Evolutionary conservation across 2,329 filamentous ascomycete species (phyloP), one percentile per base, ranked within the genome.

Genomic region (Alternaria triticimaculans): DNA sequence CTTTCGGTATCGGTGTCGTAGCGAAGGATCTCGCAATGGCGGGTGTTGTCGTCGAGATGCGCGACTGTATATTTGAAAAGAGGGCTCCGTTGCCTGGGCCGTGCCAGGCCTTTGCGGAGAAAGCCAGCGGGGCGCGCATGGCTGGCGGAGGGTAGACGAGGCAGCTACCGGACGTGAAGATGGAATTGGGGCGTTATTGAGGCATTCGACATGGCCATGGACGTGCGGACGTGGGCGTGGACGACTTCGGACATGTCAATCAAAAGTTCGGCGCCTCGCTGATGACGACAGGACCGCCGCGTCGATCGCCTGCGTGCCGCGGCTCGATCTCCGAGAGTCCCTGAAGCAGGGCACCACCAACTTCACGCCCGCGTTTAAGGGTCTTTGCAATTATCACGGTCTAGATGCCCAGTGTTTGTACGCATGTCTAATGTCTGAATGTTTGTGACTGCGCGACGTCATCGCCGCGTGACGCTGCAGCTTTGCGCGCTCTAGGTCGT

Each of bases 121-220:
- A 67, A 46, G 68, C 66, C 54, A 73, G 67, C 63, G 74, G 69
- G 66, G 72, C 71, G 73, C 78, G 78, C 79, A 80, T 80, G 61
- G 74, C 75, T 70, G 53, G 56, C 57, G 51, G 59, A 10, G 56
- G 67, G 69, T 60, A 72, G 69, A 71, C 66, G 51, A 62, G 37
- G 20, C 33, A 44, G 72, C 72, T 77, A 77, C 74, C 74, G 68
- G 48, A 55, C 58, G 45, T 18, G 61, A 33, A 55, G 56, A 58
- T 33, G 68, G 61, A 49, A 60, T 65, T 65, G 67, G 53, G 56
- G 48, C 56, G 58, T 49, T 67, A 63, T 66, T 26, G 57, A 51
- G 45, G 64, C 63, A 68, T 66, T 70, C 69, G 68, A 74, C 75
- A 77, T 77, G 68, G 69, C 62, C 67, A 50, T 65, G 45, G 60